These are phyloP conservation scores for Xylariaceae sp. DNA, from an alignment of 2,329 filamentous ascomycete genomes.

Conservation along the genomic window DNA sequence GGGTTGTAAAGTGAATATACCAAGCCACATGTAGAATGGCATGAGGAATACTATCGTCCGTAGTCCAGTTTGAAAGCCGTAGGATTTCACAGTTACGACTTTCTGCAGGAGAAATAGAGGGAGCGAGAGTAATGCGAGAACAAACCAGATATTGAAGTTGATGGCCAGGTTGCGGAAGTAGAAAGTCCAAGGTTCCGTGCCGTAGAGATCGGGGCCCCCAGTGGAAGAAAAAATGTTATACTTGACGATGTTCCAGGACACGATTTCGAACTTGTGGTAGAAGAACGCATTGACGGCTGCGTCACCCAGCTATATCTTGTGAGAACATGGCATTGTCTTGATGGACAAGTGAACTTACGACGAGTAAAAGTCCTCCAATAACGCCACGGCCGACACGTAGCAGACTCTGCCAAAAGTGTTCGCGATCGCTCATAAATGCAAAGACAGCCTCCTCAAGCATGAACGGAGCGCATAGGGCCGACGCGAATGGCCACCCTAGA, in stretches of 20 bases:
- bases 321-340: conserved; percentile 3
- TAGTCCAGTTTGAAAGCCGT: conserved; percentile 65
- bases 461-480: conserved; percentile 76
- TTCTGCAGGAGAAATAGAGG: conserved; percentile 76
- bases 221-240: conserved; percentile 89
- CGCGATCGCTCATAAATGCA: conserved; percentile 49
- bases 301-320: conserved; percentile 57
- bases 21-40: conserved; percentile 93
- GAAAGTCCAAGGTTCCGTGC: conserved; percentile 94
- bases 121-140: conserved; percentile 68
- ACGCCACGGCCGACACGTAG: conserved; percentile 63
- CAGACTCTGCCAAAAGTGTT: conserved; percentile 57
- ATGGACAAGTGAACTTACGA: conserved; percentile 51
- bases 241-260: conserved; percentile 87
- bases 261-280: conserved; percentile 71
- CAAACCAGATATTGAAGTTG: conserved; percentile 95
- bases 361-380: conserved; percentile 60
- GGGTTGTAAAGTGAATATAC: conserved; percentile 84
- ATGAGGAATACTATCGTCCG: conserved; percentile 72
- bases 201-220: conserved; percentile 86
- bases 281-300: conserved; percentile 74
- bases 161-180: conserved; percentile 86
- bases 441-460: conserved; percentile 70
- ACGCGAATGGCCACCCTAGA: conserved; percentile 91
- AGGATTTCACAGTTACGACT: conserved; percentile 54